These are phyloP conservation scores for Cladobotryum mycophilum DNA, from an alignment of 2,329 filamentous ascomycete species.

Conservation along the genomic window DNA sequence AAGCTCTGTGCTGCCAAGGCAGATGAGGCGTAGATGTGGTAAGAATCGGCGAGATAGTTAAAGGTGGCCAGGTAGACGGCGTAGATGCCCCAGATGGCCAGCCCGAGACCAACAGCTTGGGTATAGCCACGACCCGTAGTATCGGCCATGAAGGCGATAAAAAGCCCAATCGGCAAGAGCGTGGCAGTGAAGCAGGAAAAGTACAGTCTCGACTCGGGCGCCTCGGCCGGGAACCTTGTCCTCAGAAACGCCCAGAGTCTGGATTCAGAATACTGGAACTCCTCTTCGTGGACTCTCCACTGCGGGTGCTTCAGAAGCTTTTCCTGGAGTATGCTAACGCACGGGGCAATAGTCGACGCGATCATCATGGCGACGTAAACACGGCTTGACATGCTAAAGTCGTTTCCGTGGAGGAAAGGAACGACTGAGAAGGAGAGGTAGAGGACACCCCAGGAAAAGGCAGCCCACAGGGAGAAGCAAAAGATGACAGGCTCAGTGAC, in stretches of 20 bases:
- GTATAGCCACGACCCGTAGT: slow-evolving; percentile 20
- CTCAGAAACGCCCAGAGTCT: slow-evolving; percentile 41
- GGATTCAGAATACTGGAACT: slow-evolving; percentile 20
- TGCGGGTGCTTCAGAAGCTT: slow-evolving; percentile 46
- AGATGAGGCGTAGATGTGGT: slow-evolving; percentile 77
- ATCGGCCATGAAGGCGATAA: slow-evolving; percentile 35
- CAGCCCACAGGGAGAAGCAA: slow-evolving; percentile 83
- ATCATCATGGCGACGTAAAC: slow-evolving; percentile 69
- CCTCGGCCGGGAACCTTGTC: slow-evolving; percentile 40
- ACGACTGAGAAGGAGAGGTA: slow-evolving; percentile 80
- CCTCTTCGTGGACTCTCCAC: slow-evolving; percentile 22
- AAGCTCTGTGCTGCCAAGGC: slow-evolving; percentile 82
- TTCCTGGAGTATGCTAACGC: slow-evolving; percentile 67
- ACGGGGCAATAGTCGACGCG: slow-evolving; percentile 59
- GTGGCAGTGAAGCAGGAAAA: slow-evolving; percentile 72
- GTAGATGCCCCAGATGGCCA: slow-evolving; percentile 81
- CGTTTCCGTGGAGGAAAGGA: slow-evolving; percentile 64
- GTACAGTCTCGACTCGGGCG: slow-evolving; percentile 75
- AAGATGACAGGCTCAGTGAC: slow-evolving; percentile 74
- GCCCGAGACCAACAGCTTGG: slow-evolving; percentile 53
- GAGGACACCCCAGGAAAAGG: slow-evolving; percentile 83
- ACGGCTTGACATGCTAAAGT: slow-evolving; percentile 61
- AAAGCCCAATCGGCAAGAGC: slow-evolving; percentile 72
- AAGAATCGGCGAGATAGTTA: slow-evolving; percentile 87
- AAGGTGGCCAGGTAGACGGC: slow-evolving; percentile 83